phyloP scores from a whole-genome alignment of 495 filamentous ascomycete genomes.

The Bryoglossum gracile region DNA sequence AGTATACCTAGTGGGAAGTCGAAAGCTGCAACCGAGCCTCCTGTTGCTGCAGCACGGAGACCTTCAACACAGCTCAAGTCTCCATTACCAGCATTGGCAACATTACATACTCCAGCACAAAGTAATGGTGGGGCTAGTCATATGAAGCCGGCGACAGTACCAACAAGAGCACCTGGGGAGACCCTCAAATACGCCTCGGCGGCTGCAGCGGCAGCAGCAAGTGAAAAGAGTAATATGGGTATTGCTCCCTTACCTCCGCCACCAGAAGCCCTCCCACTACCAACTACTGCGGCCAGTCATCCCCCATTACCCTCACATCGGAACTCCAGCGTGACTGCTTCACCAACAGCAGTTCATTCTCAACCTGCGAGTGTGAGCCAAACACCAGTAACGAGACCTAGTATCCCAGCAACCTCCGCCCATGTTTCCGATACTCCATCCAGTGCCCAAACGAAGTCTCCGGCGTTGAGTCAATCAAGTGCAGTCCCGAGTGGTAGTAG shows the following conservation, averaged over 20 bases:
- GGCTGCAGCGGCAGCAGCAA: slow-evolving; percentile 88
- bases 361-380: slow-evolving; percentile 38
- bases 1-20: slow-evolving; percentile 43
- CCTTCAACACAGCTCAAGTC: slow-evolving; percentile 91
- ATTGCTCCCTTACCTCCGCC: slow-evolving; percentile 44
- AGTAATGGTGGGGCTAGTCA: slow-evolving; percentile 46
- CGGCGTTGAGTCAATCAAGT: slow-evolving; percentile 38
- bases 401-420: slow-evolving; percentile 30
- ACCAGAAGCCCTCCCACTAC: slow-evolving; percentile 19
- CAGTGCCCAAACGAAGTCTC: slow-evolving; percentile 41
- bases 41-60: slow-evolving; percentile 53
- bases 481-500: slow-evolving; percentile 26
- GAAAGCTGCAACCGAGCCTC: slow-evolving; percentile 36
- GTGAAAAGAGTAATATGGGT: slow-evolving; percentile 60
- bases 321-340: slow-evolving; percentile 40
- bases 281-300: slow-evolving; percentile 10
- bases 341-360: slow-evolving; percentile 45
- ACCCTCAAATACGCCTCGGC: slow-evolving; percentile 95
- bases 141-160: slow-evolving; percentile 91
- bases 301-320: slow-evolving; percentile 24
- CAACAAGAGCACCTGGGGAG: slow-evolving; percentile 77
- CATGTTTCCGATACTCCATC: slow-evolving; percentile 22
- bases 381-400: slow-evolving; percentile 35
- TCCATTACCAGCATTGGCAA: slow-evolving; percentile 82
- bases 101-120: slow-evolving; percentile 63